Percentiles rank a stretch among this genome's conserved stretches.
Evolutionary conservation across 768 basidiomycete species (phyloP).

Genomic region (Tricholoma flavovirens): DNA sequence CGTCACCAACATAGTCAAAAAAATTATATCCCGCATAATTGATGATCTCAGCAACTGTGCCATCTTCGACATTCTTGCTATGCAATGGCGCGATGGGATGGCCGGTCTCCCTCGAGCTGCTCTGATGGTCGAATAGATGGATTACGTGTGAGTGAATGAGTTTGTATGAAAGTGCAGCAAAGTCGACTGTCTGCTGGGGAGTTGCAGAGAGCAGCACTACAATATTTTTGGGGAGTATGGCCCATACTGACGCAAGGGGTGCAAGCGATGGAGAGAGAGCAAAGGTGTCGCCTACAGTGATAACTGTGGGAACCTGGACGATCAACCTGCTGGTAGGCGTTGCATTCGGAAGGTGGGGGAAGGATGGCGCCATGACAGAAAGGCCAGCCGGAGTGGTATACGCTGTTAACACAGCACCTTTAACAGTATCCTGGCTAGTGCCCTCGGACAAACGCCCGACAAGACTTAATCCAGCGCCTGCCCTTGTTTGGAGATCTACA

Average conservation of each 20-base stretch:
- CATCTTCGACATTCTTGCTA: slow-evolving; percentile 21
- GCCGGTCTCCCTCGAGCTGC: slow-evolving; percentile 70
- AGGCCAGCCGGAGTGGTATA: slow-evolving; percentile 84
- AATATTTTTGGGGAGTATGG: slow-evolving; percentile 58
- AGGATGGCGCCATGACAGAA: slow-evolving; percentile 73
- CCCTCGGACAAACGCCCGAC: slow-evolving; percentile 78
- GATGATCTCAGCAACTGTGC: slow-evolving; percentile 44
- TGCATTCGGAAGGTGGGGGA: slow-evolving; percentile 65
- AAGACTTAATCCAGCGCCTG: slow-evolving; percentile 77
- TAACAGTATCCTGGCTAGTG: slow-evolving; percentile 60
- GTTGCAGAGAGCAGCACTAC: slow-evolving; percentile 79
- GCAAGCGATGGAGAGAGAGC: slow-evolving; percentile 75
- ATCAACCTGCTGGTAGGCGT: slow-evolving; percentile 62
- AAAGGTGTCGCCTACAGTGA: slow-evolving; percentile 58
- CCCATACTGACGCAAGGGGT: slow-evolving; percentile 52
- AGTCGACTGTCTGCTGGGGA: slow-evolving; percentile 75
- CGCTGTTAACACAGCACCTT: slow-evolving; percentile 60
- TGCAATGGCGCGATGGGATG: slow-evolving; percentile 40
- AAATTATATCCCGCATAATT: slow-evolving; percentile 57
- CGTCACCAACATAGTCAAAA: slow-evolving; percentile 73
- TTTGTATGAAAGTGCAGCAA: slow-evolving; percentile 72
- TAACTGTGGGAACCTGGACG: slow-evolving; percentile 77
- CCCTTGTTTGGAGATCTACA: slow-evolving; percentile 71
- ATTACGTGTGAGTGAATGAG: slow-evolving; percentile 64
- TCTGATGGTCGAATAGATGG: slow-evolving; percentile 88